A percentile compares a stretch with the other conserved stretches of the same genome.
phyloP scores from a whole-genome alignment of 768 basidiomycete genomes.

The Mycena floridula region DNA sequence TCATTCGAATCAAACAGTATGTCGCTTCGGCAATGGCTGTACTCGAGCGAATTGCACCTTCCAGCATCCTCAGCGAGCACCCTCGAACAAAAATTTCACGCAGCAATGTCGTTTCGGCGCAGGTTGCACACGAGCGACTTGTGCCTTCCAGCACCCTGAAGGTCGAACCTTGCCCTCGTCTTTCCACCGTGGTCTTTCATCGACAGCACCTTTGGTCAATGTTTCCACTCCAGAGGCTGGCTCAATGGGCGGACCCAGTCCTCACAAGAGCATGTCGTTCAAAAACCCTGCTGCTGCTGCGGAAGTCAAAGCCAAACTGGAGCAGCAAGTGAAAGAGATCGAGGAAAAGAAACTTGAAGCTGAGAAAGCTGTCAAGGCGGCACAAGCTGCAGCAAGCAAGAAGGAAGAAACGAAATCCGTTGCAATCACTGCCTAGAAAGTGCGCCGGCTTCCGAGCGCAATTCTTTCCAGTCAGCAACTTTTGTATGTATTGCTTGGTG shows the following conservation, averaged over 20 bases:
- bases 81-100: constrained; percentile 29
- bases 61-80: constrained; percentile 48
- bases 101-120: constrained; percentile 79
- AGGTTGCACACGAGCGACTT: constrained; percentile 78
- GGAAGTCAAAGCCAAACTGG: constrained; percentile 38
- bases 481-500: constrained; percentile 1
- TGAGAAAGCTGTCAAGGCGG: constrained; percentile 61
- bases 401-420: constrained; percentile 53
- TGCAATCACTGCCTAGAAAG: constrained; percentile 31
- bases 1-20: constrained; percentile 32
- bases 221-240: constrained; percentile 61
- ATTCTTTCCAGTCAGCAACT: neutral
- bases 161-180: constrained; percentile 73
- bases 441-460: neutral
- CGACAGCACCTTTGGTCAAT: constrained; percentile 53
- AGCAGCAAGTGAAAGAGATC: constrained; percentile 55
- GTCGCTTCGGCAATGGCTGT: constrained; percentile 68
- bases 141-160: constrained; percentile 89
- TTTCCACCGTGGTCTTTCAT: constrained; percentile 74
- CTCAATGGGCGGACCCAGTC: constrained; percentile 57
- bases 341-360: constrained; percentile 59
- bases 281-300: constrained; percentile 38
- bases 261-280: constrained; percentile 66
- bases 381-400: constrained; percentile 55
- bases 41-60: constrained; percentile 67